Evolutionary conservation across 768 basidiomycete genomes (phyloP).

Genomic region (Obba rivulosa): DNA sequence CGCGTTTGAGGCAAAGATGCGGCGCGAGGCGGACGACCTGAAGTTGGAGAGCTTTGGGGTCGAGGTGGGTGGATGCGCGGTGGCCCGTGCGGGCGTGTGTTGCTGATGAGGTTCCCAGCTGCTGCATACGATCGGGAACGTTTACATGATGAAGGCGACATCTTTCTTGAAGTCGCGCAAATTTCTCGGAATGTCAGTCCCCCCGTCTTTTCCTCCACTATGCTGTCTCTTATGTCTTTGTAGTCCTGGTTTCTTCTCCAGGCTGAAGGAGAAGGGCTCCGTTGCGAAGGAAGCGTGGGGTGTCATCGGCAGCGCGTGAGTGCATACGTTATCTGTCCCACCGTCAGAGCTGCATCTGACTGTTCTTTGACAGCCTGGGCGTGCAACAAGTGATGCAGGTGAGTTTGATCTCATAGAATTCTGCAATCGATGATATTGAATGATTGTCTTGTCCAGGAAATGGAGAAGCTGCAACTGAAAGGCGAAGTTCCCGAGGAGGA

Average conservation of each 20-base stretch:
- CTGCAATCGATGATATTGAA: constrained; percentile 13
- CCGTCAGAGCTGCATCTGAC: neutral
- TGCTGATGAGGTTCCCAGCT: constrained; percentile 54
- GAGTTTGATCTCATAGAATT: neutral
- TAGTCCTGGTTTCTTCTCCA: constrained; percentile 87
- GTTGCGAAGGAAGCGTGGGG: constrained; percentile 97
- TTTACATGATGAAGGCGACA: constrained; percentile 91
- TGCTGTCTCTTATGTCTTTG: neutral
- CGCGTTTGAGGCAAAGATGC: constrained; percentile 72
- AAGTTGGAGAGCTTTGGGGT: constrained; percentile 98
- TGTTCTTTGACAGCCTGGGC: constrained; percentile 41
- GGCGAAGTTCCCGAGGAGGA: constrained; percentile 88
- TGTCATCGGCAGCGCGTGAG: constrained; percentile 92
- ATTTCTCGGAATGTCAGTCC: constrained; percentile 80
- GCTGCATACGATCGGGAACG: constrained; percentile 83
- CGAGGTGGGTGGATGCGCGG: constrained; percentile 50
- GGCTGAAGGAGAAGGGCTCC: constrained; percentile 89
- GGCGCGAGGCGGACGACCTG: constrained; percentile 85
- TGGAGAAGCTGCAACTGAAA: constrained; percentile 84
- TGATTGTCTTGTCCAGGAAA: constrained; percentile 55
- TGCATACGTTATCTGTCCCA: constrained; percentile 13
- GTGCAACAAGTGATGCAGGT: constrained; percentile 71
- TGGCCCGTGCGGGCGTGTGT: constrained; percentile 48
- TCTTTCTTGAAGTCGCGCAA: constrained; percentile 88
- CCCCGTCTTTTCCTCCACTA: constrained; percentile 3